Percentiles rank a stretch among this genome's conserved stretches.
phyloP scores from a whole-genome alignment of 345 rosid species.

The Populus deltoides region DNA sequence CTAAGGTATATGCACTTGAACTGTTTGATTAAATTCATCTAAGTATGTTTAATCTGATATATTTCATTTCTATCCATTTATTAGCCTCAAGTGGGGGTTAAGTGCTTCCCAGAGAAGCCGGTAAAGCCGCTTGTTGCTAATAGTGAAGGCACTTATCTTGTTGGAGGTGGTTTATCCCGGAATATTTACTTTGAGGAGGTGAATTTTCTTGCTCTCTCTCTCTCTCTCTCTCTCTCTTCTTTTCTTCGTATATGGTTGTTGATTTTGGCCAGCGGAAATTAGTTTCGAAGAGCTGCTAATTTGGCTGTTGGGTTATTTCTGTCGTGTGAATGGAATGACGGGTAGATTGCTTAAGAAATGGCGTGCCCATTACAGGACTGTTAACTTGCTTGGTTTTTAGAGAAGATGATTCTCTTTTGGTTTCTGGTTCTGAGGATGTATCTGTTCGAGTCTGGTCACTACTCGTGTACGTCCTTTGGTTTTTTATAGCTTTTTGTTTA shows the following conservation, averaged over 20 bases:
- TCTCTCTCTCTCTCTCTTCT: neutral
- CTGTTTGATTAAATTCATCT: constrained; percentile 15
- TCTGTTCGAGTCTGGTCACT: constrained; percentile 83
- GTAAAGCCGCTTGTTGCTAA: constrained; percentile 62
- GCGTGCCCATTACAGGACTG: constrained; percentile 70
- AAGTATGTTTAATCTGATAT: neutral
- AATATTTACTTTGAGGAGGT: constrained; percentile 86
- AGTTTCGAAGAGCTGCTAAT: neutral
- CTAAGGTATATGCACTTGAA: constrained; percentile 36
- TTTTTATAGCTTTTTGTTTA: neutral
- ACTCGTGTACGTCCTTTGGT: constrained; percentile 39
- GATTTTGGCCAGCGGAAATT: neutral
- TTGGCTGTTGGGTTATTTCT: neutral
- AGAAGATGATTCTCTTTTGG: constrained; percentile 63
- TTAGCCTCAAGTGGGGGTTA: constrained; percentile 76
- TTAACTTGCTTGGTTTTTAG: constrained; percentile 76
- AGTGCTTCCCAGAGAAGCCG: constrained; percentile 74
- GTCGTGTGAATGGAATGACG: constrained; percentile 14
- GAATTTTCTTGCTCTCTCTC: neutral
- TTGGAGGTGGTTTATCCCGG: constrained; percentile 78
- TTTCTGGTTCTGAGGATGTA: constrained; percentile 86
- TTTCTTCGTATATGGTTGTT: neutral
- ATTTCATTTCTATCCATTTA: neutral
- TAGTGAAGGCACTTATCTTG: constrained; percentile 69
- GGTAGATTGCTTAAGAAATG: constrained; percentile 79